Evolutionary conservation across 1,139 yeast genomes (phyloP).

Genomic region (Wickerhamiella pararugosa): DNA sequence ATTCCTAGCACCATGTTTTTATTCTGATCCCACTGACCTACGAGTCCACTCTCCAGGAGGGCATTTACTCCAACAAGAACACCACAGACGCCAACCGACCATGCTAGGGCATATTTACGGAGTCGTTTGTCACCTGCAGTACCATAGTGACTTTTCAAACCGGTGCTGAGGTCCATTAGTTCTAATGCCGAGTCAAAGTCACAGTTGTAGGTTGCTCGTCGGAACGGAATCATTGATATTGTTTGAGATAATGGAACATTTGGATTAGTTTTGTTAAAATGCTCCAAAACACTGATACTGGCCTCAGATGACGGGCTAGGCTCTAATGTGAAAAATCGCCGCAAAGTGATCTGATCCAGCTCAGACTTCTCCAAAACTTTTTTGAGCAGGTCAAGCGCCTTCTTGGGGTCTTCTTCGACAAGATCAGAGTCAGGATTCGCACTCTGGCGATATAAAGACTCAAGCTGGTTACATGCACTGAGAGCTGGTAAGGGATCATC

Average conservation of each 20-base stretch:
- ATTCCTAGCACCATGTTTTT: constrained; percentile 37
- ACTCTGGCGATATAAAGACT: constrained; percentile 10
- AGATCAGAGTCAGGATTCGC: constrained; percentile 8
- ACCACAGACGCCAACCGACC: constrained; percentile 27
- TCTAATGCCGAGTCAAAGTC: constrained; percentile 43
- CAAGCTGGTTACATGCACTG: constrained; percentile 10
- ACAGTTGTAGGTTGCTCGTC: constrained; percentile 43
- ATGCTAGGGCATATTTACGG: constrained; percentile 17
- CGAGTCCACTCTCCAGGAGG: constrained; percentile 25
- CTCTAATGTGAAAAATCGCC: constrained; percentile 15
- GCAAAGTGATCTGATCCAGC: constrained; percentile 12
- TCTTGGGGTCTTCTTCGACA: constrained; percentile 7
- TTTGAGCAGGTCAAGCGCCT: constrained; percentile 13
- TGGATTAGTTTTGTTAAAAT: constrained; percentile 12
- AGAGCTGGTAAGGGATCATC: constrained; percentile 4
- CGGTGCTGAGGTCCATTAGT: constrained; percentile 48
- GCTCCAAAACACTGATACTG: constrained; percentile 15
- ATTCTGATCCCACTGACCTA: constrained; percentile 26
- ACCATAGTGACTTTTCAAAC: constrained; percentile 31
- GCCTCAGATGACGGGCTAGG: constrained; percentile 19
- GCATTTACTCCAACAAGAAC: constrained; percentile 21
- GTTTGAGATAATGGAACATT: constrained; percentile 26
- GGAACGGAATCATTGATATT: constrained; percentile 45
- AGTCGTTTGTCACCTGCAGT: constrained; percentile 18
- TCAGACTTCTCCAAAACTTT: constrained; percentile 13